Conservation (phyloP, 2,329 filamentous ascomycete species). For the Fusarium graminum region DNA sequence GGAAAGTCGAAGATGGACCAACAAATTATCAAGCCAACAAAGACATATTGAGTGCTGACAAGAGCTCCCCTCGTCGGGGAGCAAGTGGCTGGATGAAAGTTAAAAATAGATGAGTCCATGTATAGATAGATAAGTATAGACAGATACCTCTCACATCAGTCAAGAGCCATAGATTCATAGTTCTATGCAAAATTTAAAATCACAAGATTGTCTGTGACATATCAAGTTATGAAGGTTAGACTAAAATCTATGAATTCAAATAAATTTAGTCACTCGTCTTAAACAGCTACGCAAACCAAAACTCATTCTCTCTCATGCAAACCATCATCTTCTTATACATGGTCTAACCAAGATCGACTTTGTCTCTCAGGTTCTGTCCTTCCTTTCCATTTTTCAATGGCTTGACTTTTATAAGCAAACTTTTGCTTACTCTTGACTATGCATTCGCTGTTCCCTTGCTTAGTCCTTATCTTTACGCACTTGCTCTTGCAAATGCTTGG, state of each 20-base stretch:
- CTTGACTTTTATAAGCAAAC: not conserved
- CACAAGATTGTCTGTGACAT: too few species aligned
- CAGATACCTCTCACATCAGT: not conserved
- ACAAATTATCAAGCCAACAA: slow-evolving; percentile 42
- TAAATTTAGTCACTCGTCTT: not conserved
- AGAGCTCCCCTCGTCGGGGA: slow-evolving; percentile 46
- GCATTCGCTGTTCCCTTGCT: not conserved
- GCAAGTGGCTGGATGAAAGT: slow-evolving; percentile 59
- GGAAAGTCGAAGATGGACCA: slow-evolving; percentile 70
- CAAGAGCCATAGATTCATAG: not conserved
- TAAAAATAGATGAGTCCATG: slow-evolving; percentile 52
- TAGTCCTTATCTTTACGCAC: slow-evolving; percentile 1
- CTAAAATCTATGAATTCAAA: not conserved
- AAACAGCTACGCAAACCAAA: slow-evolving; percentile 2
- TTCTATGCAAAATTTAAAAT: too few species aligned
- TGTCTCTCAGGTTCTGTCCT: not conserved
- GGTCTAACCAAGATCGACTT: not conserved
- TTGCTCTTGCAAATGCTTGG: slow-evolving; percentile 5
- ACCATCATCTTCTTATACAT: not conserved
- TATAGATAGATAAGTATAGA: not conserved
- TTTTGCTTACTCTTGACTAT: not conserved
- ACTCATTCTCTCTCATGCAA: slow-evolving; percentile 5
- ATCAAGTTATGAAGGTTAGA: too few species aligned
- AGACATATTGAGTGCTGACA: slow-evolving; percentile 40
- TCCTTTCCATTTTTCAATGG: not conserved